Conservation (phyloP, 129 eudicot genomes). For the Chrysanthemum lavandulifolium region DNA sequence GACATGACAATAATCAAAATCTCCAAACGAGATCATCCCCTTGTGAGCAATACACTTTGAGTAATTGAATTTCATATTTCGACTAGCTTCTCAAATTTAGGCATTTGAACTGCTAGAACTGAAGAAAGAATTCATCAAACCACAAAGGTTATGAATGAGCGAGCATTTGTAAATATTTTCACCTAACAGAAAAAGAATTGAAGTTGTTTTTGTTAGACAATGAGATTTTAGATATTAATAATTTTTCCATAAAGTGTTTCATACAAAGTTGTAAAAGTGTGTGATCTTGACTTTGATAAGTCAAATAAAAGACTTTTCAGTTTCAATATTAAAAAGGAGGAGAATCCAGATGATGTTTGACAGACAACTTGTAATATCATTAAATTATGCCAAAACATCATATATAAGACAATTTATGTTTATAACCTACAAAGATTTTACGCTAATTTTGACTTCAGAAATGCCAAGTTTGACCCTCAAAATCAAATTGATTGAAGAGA, state of each 20-base stretch:
- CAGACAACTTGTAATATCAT: not conserved
- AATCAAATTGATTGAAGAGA: conserved; percentile 12
- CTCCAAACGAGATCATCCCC: too few relatives aligned
- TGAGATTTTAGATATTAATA: too few relatives aligned
- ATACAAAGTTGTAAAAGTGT: not conserved
- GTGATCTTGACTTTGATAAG: not conserved
- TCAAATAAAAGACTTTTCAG: not conserved
- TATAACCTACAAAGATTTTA: not conserved
- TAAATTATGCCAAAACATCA: conserved; percentile 1
- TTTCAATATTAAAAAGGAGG: not conserved
- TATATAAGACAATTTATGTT: not conserved
- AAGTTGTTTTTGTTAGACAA: too few relatives aligned
- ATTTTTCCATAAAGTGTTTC: not conserved
- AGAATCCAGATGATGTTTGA: not conserved
- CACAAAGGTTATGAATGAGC: too few relatives aligned
- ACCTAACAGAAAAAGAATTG: too few relatives aligned
- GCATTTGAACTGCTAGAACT: too few relatives aligned
- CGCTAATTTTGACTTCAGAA: not conserved
- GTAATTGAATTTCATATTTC: too few relatives aligned
- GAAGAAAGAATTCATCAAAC: too few relatives aligned
- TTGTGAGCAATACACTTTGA: too few relatives aligned
- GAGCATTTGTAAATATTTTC: too few relatives aligned
- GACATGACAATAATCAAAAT: too few relatives aligned
- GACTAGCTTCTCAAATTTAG: too few relatives aligned
- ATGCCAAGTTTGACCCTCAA: conserved; percentile 14